A percentile compares a stretch with the other conserved stretches of the same genome.
Conservation (phyloP, 371 early-diverging fungal genomes). For the Syncephalastrum monosporum region DNA sequence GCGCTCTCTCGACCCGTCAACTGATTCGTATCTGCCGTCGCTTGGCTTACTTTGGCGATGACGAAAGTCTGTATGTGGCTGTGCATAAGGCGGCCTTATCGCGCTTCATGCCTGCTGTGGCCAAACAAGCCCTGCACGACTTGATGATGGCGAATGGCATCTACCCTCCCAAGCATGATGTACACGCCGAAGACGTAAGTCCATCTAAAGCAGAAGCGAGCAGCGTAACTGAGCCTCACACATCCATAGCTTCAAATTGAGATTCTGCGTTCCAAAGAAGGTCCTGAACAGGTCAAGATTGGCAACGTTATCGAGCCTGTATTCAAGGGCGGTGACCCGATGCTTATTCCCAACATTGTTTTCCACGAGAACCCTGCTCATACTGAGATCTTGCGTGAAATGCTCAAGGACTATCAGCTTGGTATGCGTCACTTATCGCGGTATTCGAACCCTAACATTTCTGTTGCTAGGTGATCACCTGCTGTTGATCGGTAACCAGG, state of each 20-base stretch:
- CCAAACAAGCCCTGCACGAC: constrained; percentile 66
- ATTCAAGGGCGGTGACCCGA: constrained; percentile 58
- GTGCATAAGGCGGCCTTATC: constrained; percentile 76
- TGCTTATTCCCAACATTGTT: constrained; percentile 69
- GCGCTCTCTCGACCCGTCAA: constrained; percentile 73
- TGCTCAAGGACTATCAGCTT: constrained; percentile 71
- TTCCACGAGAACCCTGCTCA: constrained; percentile 82
- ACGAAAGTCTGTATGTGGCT: constrained; percentile 67
- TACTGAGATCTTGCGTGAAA: constrained; percentile 65
- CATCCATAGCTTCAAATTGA: constrained; percentile 49
- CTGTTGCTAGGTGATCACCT: constrained; percentile 63
- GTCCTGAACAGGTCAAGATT: constrained; percentile 53
- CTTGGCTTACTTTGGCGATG: constrained; percentile 59
- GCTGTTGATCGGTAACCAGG: constrained; percentile 76
- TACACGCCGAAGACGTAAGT: constrained; percentile 34
- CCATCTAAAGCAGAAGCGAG: not conserved
- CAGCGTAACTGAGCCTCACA: not conserved
- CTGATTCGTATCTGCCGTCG: constrained; percentile 78
- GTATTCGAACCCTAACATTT: not conserved
- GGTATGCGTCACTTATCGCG: constrained; percentile 10
- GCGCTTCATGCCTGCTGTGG: constrained; percentile 73
- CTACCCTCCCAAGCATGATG: constrained; percentile 37
- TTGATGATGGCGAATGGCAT: constrained; percentile 64
- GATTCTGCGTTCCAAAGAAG: constrained; percentile 51
- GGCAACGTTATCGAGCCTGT: constrained; percentile 59